Conservation (phyloP, 1,284 basidiomycete genomes). For the Phellinidium pouzarii region DNA sequence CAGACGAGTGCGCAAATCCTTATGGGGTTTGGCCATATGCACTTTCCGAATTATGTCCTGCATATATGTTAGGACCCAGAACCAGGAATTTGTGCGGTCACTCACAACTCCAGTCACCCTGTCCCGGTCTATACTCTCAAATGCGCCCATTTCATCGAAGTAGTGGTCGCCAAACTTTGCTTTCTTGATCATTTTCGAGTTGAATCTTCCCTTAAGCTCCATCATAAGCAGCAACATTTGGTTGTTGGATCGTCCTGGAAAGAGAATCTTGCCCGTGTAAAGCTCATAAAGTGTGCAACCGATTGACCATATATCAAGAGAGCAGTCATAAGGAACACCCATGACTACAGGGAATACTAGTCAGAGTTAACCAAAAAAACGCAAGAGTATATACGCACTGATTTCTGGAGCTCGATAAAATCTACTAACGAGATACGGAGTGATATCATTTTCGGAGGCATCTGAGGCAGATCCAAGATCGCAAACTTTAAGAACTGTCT, state of each 20-base stretch:
- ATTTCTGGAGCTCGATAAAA: constrained; percentile 99
- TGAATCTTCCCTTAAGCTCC: constrained; percentile 94
- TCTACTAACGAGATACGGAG: constrained; percentile 94
- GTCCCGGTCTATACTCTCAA: constrained; percentile 76
- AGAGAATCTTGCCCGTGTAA: constrained; percentile 97
- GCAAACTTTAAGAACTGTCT: constrained; percentile 90
- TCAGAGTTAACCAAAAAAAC: constrained; percentile 3
- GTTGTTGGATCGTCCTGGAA: constrained; percentile 95
- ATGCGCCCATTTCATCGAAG: constrained; percentile 88
- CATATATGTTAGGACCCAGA: constrained; percentile 15
- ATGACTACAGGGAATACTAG: constrained; percentile 55
- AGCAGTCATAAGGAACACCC: constrained; percentile 89
- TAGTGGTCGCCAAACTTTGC: constrained; percentile 88
- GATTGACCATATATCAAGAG: constrained; percentile 95
- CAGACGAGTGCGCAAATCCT: constrained; percentile 77
- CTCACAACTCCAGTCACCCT: constrained; percentile 76
- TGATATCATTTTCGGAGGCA: constrained; percentile 92
- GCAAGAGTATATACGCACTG: constrained; percentile 50
- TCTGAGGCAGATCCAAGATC: constrained; percentile 96
- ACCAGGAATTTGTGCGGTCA: constrained; percentile 23
- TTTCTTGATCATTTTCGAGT: constrained; percentile 90
- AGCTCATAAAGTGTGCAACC: constrained; percentile 98
- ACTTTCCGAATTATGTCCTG: constrained; percentile 80
- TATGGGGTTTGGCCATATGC: constrained; percentile 76
- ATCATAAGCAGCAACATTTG: constrained; percentile 97